Base-by-base conservation (phyloP, 495 filamentous ascomycete genomes). In the Aspergillus saccharolyticus region DNA sequence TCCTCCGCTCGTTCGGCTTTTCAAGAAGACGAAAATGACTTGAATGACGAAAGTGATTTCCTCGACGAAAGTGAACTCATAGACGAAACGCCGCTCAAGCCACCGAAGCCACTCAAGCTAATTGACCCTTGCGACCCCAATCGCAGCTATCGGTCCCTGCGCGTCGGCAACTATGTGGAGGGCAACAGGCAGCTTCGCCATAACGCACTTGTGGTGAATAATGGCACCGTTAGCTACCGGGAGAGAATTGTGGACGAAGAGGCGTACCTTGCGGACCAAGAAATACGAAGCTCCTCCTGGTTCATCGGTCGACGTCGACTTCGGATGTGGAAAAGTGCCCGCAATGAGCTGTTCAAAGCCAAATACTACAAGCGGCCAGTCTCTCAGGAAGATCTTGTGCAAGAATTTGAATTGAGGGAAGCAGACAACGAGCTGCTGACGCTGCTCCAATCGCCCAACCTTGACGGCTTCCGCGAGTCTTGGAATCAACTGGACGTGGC, bases 401-500 rank as follows among this genome's bases (percentile, higher is more conserved):
- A 60, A 63, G 14, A 44, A 43, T 16, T 28, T 71, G 3, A 16
- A 8, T 1, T 50, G 48, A 57, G 53, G 4, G 39, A 60, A 9
- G 50, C 57, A 10, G 70, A 63, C 8, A 19, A 52, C n/a, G 18
- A 44, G 1, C 51, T 78, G 2, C 53, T 74, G 3, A 63, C 63
- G 12, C 61, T 57, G 28, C 45, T 76, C 3, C 52, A 63, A 30
- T 44, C 52, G 3, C 63, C 68, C 25, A 63, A 64, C 47, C 33
- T 62, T 28, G 63, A 66, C 6, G 63, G 47, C 3, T 78, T 86
- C 63, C 63, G 66, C 48, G 60, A 71, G 17, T 53, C 57, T n/a
- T 85, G 82, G 83, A 58, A 65, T 3, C 42, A 28, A 20, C 50
- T 75, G 42, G 21, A 63, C 14, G 61, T 53, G 17, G 12, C 50